Conservation (phyloP, 495 filamentous ascomycete species). For the Cudoniella acicularis region DNA sequence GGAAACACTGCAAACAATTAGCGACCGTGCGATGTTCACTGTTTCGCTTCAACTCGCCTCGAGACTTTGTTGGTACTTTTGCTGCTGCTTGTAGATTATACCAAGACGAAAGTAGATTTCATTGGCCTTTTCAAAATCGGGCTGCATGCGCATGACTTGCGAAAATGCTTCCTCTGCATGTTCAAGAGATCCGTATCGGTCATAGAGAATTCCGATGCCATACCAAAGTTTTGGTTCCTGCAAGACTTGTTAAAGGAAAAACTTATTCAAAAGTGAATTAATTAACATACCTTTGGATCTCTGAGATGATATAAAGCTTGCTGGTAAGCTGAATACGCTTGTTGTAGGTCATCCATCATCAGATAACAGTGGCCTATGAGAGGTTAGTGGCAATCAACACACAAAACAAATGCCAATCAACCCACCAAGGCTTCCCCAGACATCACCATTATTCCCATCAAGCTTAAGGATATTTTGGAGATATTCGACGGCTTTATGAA, state of each 20-base stretch:
- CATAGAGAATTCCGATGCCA: slow-evolving; percentile 96
- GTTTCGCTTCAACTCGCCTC: slow-evolving; percentile 57
- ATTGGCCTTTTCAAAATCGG: slow-evolving; percentile 97
- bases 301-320: slow-evolving; percentile 88
- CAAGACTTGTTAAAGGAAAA: neutral
- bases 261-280: neutral
- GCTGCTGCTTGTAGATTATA: slow-evolving; percentile 99
- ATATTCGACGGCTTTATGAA: slow-evolving; percentile 90
- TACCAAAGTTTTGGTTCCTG: slow-evolving; percentile 99
- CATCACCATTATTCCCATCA: slow-evolving; percentile 85
- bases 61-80: slow-evolving; percentile 87
- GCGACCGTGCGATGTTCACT: slow-evolving; percentile 16
- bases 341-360: slow-evolving; percentile 99
- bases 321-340: slow-evolving; percentile 97
- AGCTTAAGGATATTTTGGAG: slow-evolving; percentile 88
- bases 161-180: slow-evolving; percentile 98
- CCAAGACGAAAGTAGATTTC: slow-evolving; percentile 98
- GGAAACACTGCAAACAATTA: slow-evolving; percentile 72
- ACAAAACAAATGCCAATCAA: slow-evolving; percentile 14
- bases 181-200: slow-evolving; percentile 93
- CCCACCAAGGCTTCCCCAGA: slow-evolving; percentile 89
- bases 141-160: slow-evolving; percentile 98
- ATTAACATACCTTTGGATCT: slow-evolving; percentile 77
- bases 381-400: slow-evolving; percentile 12
- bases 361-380: slow-evolving; percentile 85